Evolutionary conservation across 2,329 filamentous ascomycete species (phyloP), one percentile per base, ranked within the genome.

Genomic region (Fusarium chaquense): DNA sequence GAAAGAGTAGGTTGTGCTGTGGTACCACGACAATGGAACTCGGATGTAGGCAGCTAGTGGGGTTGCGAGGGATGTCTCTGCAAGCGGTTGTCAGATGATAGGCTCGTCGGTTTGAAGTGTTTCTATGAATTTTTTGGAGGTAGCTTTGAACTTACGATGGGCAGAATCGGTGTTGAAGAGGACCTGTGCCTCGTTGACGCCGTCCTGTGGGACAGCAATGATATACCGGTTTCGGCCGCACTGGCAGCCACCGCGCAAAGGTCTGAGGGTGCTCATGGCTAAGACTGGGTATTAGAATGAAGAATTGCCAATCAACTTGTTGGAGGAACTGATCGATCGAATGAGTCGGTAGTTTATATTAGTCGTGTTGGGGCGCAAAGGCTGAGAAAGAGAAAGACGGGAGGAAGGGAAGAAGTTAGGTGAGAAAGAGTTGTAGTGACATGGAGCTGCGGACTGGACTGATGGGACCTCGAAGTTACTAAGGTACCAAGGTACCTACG

Each of bases 141-240:
- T 24, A 18, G 28, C 20, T 28, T 20, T 40, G 20, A 8, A 87
- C 92, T 81, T 88, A 97, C 94, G 89, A 74, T 93, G 91, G 40
- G 85, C 83, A 58, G 85, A 83, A 62, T 88, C 87, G 38, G 90
- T 89, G 79, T 93, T 91, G 77, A 97, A 96, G 67, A 93, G 87
- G 24, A 97, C 88, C 71, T 89, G 86, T 18, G 90, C 89, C 52
- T 85, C 81, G 35, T 88, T 82, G 40, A 82, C 80, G 41, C 86
- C 82, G 72, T 84, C 80, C 22, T 83, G 78, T 2, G 93, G 93
- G 26, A 95, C 85, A 46, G 87, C 81, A 71, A 97, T 89, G 61
- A 89, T 85, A 81, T 97, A 97, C 76, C 90, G 86, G 76, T 96
- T 97, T 65, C 94, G 89, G 60, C 94, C 93, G 79, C 94, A 98